A percentile compares a stretch with the other conserved stretches of the same genome.
Evolutionary conservation across 305 asterid genomes (phyloP).

Genomic region (Solanum chacoense): DNA sequence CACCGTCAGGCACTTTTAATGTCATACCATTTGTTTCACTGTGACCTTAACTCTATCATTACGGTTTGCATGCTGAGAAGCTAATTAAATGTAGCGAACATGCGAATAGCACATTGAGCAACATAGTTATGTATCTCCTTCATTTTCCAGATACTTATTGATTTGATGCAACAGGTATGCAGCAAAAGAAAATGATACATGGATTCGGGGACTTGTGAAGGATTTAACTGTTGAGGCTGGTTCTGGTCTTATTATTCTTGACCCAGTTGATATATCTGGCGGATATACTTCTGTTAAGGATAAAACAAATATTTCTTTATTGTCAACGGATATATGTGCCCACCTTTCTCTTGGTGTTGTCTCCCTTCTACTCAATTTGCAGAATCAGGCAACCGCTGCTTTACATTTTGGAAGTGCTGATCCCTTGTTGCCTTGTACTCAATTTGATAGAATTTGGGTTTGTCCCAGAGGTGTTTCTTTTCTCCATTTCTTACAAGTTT

Average conservation of each 20-base stretch:
- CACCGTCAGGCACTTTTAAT: not conserved
- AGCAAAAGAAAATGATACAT: conserved; percentile 86
- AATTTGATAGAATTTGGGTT: conserved; percentile 89
- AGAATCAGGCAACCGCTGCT: conserved; percentile 76
- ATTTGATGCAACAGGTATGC: conserved; percentile 62
- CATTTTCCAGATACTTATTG: not conserved
- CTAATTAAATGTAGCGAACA: not conserved
- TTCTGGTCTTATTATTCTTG: conserved; percentile 93
- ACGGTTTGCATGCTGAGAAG: not conserved
- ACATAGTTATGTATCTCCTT: not conserved
- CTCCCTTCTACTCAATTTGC: conserved; percentile 88
- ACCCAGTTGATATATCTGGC: conserved; percentile 92
- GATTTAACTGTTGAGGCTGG: conserved; percentile 94
- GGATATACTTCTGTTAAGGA: conserved; percentile 96
- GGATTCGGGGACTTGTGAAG: conserved; percentile 89
- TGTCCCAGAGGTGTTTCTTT: conserved; percentile 67
- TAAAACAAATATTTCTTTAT: conserved; percentile 67
- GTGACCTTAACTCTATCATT: not conserved
- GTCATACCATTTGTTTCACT: not conserved
- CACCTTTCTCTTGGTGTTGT: conserved; percentile 92
- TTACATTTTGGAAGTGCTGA: conserved; percentile 87
- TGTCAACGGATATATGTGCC: conserved; percentile 75
- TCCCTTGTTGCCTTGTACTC: conserved; percentile 81
- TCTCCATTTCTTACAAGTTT: not conserved
- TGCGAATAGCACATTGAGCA: not conserved